Evolutionary conservation across 352 stramenopile species (phyloP).

Genomic region (Phytophthora pisi): DNA sequence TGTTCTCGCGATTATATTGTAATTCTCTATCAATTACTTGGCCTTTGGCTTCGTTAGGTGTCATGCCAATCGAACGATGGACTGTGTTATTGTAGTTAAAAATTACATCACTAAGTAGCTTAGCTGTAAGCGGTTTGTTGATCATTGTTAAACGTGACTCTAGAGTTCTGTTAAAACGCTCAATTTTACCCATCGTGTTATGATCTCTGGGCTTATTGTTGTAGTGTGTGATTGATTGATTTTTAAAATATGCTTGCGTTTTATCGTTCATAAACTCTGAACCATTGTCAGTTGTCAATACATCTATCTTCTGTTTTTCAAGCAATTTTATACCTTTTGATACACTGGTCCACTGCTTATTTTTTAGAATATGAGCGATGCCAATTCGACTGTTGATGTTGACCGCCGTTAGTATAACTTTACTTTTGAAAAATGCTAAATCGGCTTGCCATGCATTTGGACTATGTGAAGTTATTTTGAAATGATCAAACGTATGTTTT

Average conservation of each 20-base stretch:
- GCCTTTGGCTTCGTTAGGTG: not conserved
- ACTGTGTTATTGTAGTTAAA: not conserved
- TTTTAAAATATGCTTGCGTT: not conserved
- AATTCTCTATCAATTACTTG: not conserved
- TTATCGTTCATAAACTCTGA: not conserved
- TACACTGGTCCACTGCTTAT: not conserved
- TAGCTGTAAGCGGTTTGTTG: not conserved
- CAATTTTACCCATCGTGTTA: slow-evolving; percentile 1
- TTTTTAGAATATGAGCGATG: not conserved
- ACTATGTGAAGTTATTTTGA: not conserved
- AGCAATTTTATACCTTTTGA: not conserved
- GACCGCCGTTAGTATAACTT: not conserved
- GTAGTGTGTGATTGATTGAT: not conserved
- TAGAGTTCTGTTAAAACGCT: not conserved
- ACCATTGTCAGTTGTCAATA: not conserved
- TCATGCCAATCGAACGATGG: not conserved
- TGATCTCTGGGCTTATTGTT: not conserved
- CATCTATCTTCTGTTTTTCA: not conserved
- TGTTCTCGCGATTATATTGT: not conserved
- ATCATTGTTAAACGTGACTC: not conserved
- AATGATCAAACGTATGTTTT: not conserved
- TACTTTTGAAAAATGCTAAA: not conserved
- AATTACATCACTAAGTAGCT: not conserved
- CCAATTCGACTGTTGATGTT: not conserved
- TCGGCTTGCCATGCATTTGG: not conserved